Percentiles rank a stretch among this genome's conserved stretches.
These are phyloP conservation scores for Stachybotrys elegans DNA, from an alignment of 2,329 filamentous ascomycete genomes.

Conservation along the genomic window DNA sequence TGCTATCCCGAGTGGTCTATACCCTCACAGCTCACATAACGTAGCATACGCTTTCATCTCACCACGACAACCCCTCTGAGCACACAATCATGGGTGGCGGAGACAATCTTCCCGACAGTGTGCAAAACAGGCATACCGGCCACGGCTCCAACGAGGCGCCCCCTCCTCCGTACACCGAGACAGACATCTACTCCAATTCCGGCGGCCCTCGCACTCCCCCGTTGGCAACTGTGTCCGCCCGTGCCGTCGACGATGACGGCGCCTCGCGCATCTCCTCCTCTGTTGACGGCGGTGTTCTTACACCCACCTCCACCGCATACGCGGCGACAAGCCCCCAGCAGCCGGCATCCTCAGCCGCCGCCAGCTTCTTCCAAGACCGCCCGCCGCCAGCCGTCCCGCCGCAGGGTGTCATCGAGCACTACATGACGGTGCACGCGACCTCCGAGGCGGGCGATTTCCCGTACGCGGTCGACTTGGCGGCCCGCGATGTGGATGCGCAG, in stretches of 20 bases:
- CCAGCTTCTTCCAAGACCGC: conserved; percentile 14
- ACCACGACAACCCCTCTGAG: conserved; percentile 10
- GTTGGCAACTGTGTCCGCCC: conserved; percentile 16
- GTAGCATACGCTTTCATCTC: too few species aligned
- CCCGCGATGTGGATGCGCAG: conserved; percentile 40
- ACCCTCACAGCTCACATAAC: too few species aligned
- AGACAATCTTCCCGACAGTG: neutral
- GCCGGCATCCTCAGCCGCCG: conserved; percentile 10
- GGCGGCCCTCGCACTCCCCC: conserved; percentile 21
- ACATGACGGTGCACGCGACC: conserved; percentile 25
- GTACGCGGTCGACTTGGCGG: conserved; percentile 30
- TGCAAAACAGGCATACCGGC: neutral
- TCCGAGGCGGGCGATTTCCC: conserved; percentile 40
- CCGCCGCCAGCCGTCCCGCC: conserved; percentile 13
- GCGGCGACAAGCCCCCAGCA: conserved; percentile 16
- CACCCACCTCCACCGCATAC: conserved; percentile 44
- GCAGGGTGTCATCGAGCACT: conserved; percentile 24
- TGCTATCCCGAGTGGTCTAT: too few species aligned
- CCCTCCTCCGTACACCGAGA: conserved; percentile 54
- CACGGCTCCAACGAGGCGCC: conserved; percentile 32
- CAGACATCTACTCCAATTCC: conserved; percentile 47
- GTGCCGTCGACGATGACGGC: conserved; percentile 27
- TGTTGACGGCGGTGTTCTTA: conserved; percentile 41
- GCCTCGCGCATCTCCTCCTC: conserved; percentile 34
- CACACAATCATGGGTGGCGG: conserved; percentile 5